Evolutionary conservation across 441 rosid species (phyloP), one percentile per base, ranked within the genome.

Genomic region (Rhodomyrtus psidioides): DNA sequence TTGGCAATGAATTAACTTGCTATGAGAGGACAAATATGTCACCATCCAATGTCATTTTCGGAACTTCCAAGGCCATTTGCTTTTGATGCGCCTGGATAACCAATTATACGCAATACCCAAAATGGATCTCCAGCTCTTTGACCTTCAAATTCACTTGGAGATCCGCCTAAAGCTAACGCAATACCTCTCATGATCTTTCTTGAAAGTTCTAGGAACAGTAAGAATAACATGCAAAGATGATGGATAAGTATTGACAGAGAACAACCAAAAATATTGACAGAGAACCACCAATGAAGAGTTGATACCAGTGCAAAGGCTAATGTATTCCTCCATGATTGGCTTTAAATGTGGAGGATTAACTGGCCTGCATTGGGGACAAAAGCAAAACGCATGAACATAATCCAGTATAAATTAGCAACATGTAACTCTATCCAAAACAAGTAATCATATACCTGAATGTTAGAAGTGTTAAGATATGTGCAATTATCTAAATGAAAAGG

Each of bases 41-140:
- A 94, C 98, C 99, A 96, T 93, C 99, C 99, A 75, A 92, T 79
- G 84, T 94, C 96, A 83, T 93, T 93, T 88, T 91, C 89, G 6
- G 89, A 87, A 86, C 49, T 84, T 42, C 81, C 89, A 23, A 90
- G 87, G 84, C 90, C 91, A 85, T 89, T 89, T 30, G 88, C 88
- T 84, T 49, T 54, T 26, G 92, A 85, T 23, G 90, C 90, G 53
- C 90, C 96, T 15, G 99, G 97, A 86, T 95, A 96, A 60, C 99
- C 95, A 86, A 96, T 92, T 82, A 95, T 92, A 56, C 96, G 97
- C 87, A 89, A 46, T 82, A 93, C 98, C 98, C 99, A 96, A 92
- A 95, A 96, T 55, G 98, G 91, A 82, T 96, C 95, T 86, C 96
- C 94, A 12, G 93, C 96, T 86, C 86, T 93, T 83, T 92, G 90